Conservation (phyloP, 495 filamentous ascomycete genomes). For the Poronia punctata region DNA sequence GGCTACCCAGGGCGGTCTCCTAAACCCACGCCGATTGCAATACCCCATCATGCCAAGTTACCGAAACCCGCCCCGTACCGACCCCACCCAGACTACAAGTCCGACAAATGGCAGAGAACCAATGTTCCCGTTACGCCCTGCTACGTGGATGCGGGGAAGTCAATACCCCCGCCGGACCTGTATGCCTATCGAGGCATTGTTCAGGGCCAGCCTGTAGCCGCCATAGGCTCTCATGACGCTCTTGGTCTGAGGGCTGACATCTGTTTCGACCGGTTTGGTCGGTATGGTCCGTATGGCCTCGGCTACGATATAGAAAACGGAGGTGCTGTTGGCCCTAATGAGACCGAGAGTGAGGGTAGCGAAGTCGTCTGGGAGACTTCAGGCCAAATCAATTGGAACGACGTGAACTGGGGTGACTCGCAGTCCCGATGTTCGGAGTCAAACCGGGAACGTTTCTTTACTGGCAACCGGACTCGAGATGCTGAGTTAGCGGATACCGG, state of each 20-base stretch:
- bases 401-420: conserved; percentile 67
- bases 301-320: conserved; percentile 73
- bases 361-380: conserved; percentile 63
- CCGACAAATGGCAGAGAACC: conserved; percentile 48
- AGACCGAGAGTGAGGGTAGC: conserved; percentile 66
- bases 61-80: conserved; percentile 55
- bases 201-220: conserved; percentile 70
- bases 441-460: conserved; percentile 59
- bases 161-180: conserved; percentile 54
- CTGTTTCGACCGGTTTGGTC: conserved; percentile 90
- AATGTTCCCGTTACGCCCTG: conserved; percentile 63
- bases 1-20: conserved; percentile 59
- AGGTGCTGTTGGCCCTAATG: conserved; percentile 67
- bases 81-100: conserved; percentile 62
- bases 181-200: conserved; percentile 67
- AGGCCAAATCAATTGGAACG: conserved; percentile 66
- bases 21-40: conserved; percentile 17
- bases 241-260: conserved; percentile 75
- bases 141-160: conserved; percentile 61
- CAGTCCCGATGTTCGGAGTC: conserved; percentile 61
- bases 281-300: conserved; percentile 82
- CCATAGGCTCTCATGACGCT: conserved; percentile 72
- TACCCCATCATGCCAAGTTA: conserved; percentile 28
- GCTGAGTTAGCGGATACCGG: conserved; percentile 17
- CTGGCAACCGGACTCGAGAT: conserved; percentile 21